phyloP scores from a whole-genome alignment of 225 moss, liverwort and hornwort species.

The Rhytidiadelphus loreus region DNA sequence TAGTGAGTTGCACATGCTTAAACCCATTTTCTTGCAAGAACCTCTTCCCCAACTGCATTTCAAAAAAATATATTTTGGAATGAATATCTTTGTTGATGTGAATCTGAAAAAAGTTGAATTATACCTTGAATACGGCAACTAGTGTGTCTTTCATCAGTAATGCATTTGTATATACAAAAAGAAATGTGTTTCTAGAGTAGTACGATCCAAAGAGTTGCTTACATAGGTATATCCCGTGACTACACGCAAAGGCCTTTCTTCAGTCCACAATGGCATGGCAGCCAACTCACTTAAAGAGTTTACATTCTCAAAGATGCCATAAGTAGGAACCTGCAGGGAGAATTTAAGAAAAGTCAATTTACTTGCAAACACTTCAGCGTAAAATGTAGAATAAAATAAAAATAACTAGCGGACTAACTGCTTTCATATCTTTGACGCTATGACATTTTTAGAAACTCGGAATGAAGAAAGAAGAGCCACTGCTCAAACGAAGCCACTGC shows the following conservation, averaged over 20 bases:
- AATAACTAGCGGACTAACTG: background rate
- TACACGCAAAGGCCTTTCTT: slow-evolving; percentile 69
- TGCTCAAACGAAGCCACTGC: background rate
- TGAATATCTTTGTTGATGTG: background rate
- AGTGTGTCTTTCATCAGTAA: background rate
- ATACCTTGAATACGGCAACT: background rate
- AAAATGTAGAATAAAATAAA: background rate
- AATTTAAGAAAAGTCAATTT: background rate
- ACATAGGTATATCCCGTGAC: slow-evolving; percentile 86
- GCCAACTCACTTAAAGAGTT: slow-evolving; percentile 62
- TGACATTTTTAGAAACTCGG: background rate
- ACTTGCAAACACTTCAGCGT: background rate
- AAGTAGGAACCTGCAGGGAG: slow-evolving; percentile 70
- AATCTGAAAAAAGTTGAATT: background rate
- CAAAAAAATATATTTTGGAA: background rate
- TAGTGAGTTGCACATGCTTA: slow-evolving; percentile 69
- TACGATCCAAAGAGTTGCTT: background rate
- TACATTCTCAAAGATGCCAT: slow-evolving; percentile 89
- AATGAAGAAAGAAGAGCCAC: background rate
- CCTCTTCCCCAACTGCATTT: slow-evolving; percentile 59
- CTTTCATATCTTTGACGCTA: background rate
- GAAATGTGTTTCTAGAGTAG: background rate
- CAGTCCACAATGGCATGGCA: slow-evolving; percentile 95
- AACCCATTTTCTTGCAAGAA: slow-evolving; percentile 77
- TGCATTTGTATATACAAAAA: background rate